Conservation (phyloP, 2,329 filamentous ascomycete species). For the Ophiognomonia clavigignenti-juglandacearum region DNA sequence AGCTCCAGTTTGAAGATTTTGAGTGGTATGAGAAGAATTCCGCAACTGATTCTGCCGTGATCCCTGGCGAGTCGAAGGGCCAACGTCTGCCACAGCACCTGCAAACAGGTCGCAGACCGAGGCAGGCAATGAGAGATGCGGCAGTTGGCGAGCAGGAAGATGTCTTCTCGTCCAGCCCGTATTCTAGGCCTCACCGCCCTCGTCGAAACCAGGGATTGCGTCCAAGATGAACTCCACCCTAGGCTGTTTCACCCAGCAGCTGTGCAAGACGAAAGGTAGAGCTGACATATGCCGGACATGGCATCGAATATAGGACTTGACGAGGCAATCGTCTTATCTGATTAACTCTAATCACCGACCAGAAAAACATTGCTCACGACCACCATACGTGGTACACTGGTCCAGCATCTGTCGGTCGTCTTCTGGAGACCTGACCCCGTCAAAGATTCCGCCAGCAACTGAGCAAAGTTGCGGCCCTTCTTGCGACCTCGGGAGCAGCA, state of each 20-base stretch:
- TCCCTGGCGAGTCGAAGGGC: constrained; percentile 2
- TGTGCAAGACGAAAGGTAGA: background rate
- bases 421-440: background rate
- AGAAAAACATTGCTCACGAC: background rate
- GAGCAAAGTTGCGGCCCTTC: background rate
- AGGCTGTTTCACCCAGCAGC: background rate
- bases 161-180: constrained; percentile 3
- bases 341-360: background rate
- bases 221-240: constrained; percentile 4
- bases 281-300: constrained; percentile 10
- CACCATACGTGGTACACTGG: background rate
- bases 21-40: constrained; percentile 68
- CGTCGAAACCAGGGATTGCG: constrained; percentile 8
- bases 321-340: background rate
- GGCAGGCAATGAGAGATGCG: constrained; percentile 3
- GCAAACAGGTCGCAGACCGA: constrained; percentile 5
- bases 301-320: constrained; percentile 15
- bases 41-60: background rate
- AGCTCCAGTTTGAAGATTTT: constrained; percentile 92
- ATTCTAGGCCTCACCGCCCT: constrained; percentile 4
- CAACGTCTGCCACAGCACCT: constrained; percentile 1
- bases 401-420: background rate
- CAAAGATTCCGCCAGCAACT: background rate
- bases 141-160: constrained; percentile 1
- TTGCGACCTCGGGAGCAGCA: background rate